phyloP scores from a whole-genome alignment of 2,329 filamentous ascomycete species.

The Colletotrichum costaricense region DNA sequence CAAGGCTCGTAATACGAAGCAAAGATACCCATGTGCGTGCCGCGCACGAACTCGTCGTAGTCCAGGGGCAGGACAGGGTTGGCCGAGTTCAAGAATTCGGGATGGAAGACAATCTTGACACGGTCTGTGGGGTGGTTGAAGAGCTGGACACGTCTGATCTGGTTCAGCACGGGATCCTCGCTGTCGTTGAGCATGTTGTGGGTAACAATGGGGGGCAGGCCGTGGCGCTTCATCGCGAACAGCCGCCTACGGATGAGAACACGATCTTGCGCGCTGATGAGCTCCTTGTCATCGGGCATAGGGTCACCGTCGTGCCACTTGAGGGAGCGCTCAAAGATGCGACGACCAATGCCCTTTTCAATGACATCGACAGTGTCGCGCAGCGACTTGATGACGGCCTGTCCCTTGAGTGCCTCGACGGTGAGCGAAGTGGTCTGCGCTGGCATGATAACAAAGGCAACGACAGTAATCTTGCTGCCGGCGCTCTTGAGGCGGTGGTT shows the following conservation, averaged over 20 bases:
- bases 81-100: slow-evolving; percentile 94
- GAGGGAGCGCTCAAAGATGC: slow-evolving; percentile 93
- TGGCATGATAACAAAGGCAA: slow-evolving; percentile 99
- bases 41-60: slow-evolving; percentile 98
- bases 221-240: slow-evolving; percentile 95
- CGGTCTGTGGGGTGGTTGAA: slow-evolving; percentile 97
- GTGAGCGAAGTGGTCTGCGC: slow-evolving; percentile 95
- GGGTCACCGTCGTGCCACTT: slow-evolving; percentile 96
- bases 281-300: slow-evolving; percentile 95
- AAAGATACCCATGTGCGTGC: slow-evolving; percentile 95
- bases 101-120: slow-evolving; percentile 98
- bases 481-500: slow-evolving; percentile 90
- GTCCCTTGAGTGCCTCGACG: slow-evolving; percentile 94
- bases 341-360: slow-evolving; percentile 90
- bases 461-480: slow-evolving; percentile 91
- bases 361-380: slow-evolving; percentile 94
- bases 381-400: slow-evolving; percentile 96
- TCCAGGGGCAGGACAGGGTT: slow-evolving; percentile 96
- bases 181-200: slow-evolving; percentile 98
- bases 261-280: slow-evolving; percentile 91
- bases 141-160: slow-evolving; percentile 93
- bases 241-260: slow-evolving; percentile 90
- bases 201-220: slow-evolving; percentile 93
- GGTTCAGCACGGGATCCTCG: slow-evolving; percentile 95
- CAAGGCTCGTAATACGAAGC: slow-evolving; percentile 99